These are phyloP conservation scores for Anthoceros angustus DNA, from an alignment of 225 moss, liverwort and hornwort species.

Conservation along the genomic window DNA sequence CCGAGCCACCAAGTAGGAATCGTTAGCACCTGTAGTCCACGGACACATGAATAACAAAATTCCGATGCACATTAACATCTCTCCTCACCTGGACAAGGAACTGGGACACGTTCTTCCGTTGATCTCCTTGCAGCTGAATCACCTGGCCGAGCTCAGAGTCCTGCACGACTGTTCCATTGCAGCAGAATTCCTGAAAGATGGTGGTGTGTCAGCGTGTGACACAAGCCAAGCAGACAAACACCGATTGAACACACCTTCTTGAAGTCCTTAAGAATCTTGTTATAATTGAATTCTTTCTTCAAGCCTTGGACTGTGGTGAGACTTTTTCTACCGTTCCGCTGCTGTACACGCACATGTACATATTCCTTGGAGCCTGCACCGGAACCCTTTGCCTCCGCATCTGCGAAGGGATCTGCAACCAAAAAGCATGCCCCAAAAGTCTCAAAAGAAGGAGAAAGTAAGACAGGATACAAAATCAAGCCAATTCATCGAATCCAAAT, in stretches of 20 bases:
- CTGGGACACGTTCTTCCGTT: slow-evolving; percentile 91
- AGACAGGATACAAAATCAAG: neutral
- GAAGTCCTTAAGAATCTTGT: slow-evolving; percentile 78
- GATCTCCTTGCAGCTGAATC: slow-evolving; percentile 75
- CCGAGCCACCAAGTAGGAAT: too few species aligned
- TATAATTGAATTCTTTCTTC: slow-evolving; percentile 80
- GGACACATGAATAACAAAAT: too few species aligned
- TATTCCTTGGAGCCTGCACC: slow-evolving; percentile 90
- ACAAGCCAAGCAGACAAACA: neutral
- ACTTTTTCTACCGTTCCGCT: slow-evolving; percentile 86
- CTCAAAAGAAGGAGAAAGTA: neutral
- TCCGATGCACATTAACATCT: too few species aligned
- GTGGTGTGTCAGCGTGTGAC: neutral
- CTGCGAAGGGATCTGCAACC: slow-evolving; percentile 59
- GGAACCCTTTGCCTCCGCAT: slow-evolving; percentile 78
- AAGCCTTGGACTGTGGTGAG: slow-evolving; percentile 76
- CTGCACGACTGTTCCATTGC: slow-evolving; percentile 88
- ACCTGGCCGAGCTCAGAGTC: slow-evolving; percentile 88
- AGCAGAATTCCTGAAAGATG: slow-evolving; percentile 65
- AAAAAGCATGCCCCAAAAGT: neutral
- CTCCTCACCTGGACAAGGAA: slow-evolving; percentile 58
- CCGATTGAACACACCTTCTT: slow-evolving; percentile 29
- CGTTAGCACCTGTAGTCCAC: too few species aligned
- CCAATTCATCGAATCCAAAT: slow-evolving; percentile 6
- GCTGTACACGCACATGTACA: slow-evolving; percentile 86